These are phyloP conservation scores for Phylloboletellus chloephorus DNA, from an alignment of 1,284 basidiomycete species.

Conservation along the genomic window DNA sequence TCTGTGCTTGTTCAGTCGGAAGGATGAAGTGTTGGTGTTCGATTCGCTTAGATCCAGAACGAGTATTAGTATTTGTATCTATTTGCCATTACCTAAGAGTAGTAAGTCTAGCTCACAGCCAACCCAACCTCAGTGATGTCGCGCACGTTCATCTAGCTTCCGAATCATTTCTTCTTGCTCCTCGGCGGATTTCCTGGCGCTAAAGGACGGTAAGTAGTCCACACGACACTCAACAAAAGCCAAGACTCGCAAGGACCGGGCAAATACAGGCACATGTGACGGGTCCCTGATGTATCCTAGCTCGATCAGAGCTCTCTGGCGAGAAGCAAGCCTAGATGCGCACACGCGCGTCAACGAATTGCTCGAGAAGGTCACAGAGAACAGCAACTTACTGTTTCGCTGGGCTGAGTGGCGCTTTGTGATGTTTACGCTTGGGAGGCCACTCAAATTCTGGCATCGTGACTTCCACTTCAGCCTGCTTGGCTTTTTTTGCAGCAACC, in stretches of 20 bases:
- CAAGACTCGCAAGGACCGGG: conserved; percentile 54
- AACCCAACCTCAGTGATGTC: conserved; percentile 6
- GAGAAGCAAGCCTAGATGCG: conserved; percentile 40
- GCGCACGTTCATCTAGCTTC: conserved; percentile 36
- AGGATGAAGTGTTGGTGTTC: background rate
- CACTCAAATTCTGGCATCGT: conserved; percentile 42
- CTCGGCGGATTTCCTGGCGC: conserved; percentile 38
- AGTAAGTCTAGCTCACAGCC: too few species aligned
- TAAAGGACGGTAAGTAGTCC: conserved; percentile 21
- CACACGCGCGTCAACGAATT: conserved; percentile 5
- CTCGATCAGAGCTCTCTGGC: conserved; percentile 55
- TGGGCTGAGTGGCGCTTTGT: conserved; percentile 45
- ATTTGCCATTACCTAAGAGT: conserved; percentile 13
- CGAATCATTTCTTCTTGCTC: conserved; percentile 42
- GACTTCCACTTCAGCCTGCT: conserved; percentile 13
- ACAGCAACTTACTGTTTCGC: conserved; percentile 43
- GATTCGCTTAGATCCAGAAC: background rate
- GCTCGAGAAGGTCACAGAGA: background rate
- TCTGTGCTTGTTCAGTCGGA: background rate
- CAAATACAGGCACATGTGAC: conserved; percentile 50
- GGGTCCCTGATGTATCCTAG: conserved; percentile 50
- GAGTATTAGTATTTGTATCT: conserved; percentile 4
- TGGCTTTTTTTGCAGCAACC: conserved; percentile 25
- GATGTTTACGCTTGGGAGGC: conserved; percentile 60
- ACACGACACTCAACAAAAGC: background rate